Evolutionary conservation across 1,139 yeast genomes (phyloP), one percentile per base, ranked within the genome.

Genomic region (Zygoascus sp.): DNA sequence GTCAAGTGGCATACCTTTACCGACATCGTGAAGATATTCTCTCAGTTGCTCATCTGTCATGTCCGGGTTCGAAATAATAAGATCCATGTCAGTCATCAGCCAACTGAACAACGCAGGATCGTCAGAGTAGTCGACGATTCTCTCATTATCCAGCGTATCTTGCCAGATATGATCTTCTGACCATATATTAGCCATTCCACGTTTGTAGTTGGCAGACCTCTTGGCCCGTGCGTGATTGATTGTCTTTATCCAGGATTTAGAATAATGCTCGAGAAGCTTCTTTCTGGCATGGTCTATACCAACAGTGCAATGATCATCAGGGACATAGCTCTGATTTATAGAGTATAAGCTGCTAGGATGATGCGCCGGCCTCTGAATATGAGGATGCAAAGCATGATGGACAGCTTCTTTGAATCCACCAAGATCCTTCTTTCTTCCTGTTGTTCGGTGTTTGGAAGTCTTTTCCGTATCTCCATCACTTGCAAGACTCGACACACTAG

Each of bases 1-100:
- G 52, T 82, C 84, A 46, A 64, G 61, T 0, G 97, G 97, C 21
- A 83, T 76, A 0, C 95, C 95, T 61, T 88, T 90, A 4, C 97
- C 97, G 15, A 83, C 72, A 16, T 79, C 75, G 59, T 81, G 67
- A 27, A 90, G 63, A 60, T 81, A 89, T 22, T 79, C 68, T 0
- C 86, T 75, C 15, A 86, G 63, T 4, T 76, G 68, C 1, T 69
- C 71, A 4, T 76, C 56, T 1, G 76, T 76, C 59, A 83, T 82
- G 2, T 72, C 62, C 0, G 96, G 88, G 19, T 73, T 68, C 3
- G 69, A 65, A 1, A 89, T 45, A 4, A 68, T 65, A 47, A 87
- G 63, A 47, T 78, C 79, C n/a, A 85, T 63, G 21, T 77, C 74
- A 42, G 77, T 77, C 63, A 87, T 66, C 10, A 77, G 66, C 21